Conservation (phyloP, 2,329 filamentous ascomycete species). For the Tolypocladium nubicola region DNA sequence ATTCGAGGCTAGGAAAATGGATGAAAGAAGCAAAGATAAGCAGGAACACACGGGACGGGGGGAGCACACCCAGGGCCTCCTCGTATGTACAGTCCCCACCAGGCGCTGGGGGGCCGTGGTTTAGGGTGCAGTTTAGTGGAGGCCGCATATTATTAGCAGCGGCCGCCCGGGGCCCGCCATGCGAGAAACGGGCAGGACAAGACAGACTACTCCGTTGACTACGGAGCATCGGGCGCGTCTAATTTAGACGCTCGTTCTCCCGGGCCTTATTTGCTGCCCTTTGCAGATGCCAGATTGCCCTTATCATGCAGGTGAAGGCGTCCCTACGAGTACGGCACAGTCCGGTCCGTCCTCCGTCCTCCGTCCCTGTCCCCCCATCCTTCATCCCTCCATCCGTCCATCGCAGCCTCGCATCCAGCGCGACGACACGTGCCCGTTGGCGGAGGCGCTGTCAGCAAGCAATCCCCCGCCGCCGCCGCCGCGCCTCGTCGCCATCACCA, state of each 20-base stretch:
- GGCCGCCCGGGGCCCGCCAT: background rate
- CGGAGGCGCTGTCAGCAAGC: too few relatives aligned
- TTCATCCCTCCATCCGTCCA: too few relatives aligned
- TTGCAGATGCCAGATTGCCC: background rate
- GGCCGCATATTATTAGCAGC: background rate
- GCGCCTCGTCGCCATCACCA: background rate
- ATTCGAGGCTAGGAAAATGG: slow-evolving; percentile 1
- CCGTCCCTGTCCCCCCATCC: too few relatives aligned
- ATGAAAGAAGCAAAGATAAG: slow-evolving; percentile 10
- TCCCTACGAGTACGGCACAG: too few relatives aligned
- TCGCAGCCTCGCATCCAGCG: too few relatives aligned
- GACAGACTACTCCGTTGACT: background rate
- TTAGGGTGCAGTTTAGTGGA: background rate
- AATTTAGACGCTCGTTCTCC: background rate
- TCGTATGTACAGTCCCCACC: background rate
- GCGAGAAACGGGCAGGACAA: background rate
- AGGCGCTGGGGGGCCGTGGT: background rate
- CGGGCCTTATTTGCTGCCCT: background rate
- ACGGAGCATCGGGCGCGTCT: background rate
- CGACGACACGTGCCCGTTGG: too few relatives aligned
- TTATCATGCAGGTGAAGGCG: too few relatives aligned
- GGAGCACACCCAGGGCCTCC: background rate
- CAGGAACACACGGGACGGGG: background rate
- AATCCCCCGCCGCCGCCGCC: background rate
- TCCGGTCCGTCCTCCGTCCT: too few relatives aligned